phyloP scores from a whole-genome alignment of 352 stramenopile species.

The Phytophthora sansomeana region DNA sequence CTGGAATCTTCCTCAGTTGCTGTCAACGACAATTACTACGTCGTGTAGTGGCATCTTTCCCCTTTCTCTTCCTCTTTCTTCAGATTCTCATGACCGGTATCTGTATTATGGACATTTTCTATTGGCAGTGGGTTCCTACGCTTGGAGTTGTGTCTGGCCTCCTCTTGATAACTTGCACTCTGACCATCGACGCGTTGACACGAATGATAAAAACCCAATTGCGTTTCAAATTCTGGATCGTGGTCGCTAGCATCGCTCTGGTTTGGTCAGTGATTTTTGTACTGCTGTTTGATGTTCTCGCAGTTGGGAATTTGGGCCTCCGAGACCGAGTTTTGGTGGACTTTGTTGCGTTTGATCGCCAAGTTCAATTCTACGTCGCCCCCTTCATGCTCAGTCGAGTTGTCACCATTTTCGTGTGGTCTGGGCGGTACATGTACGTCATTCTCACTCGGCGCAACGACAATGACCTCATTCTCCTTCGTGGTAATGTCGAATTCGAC shows the following conservation, averaged over 20 bases:
- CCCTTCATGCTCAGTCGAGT: constrained; percentile 16
- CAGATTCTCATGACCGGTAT: background rate
- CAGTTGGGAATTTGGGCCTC: constrained; percentile 3
- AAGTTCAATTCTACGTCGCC: constrained; percentile 4
- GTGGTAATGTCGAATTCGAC: constrained; percentile 23
- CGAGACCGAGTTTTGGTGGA: constrained; percentile 17
- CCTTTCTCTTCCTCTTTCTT: background rate
- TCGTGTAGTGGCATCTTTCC: background rate
- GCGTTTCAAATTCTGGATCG: constrained; percentile 9
- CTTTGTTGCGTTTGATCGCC: background rate
- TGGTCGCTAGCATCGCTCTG: background rate
- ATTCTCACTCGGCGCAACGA: constrained; percentile 17
- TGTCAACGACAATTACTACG: constrained; percentile 1
- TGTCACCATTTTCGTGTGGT: constrained; percentile 25
- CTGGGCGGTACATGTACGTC: constrained; percentile 12
- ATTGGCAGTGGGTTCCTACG: background rate
- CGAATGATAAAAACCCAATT: constrained; percentile 10
- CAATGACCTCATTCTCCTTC: constrained; percentile 20
- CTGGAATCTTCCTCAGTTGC: background rate
- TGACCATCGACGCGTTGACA: constrained; percentile 16
- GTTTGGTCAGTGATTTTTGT: background rate
- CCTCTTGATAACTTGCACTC: background rate
- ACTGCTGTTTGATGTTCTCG: constrained; percentile 8
- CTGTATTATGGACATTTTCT: background rate
- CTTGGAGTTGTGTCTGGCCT: background rate